phyloP scores from a whole-genome alignment of 2,329 filamentous ascomycete species.

The Diaporthe vaccinii region DNA sequence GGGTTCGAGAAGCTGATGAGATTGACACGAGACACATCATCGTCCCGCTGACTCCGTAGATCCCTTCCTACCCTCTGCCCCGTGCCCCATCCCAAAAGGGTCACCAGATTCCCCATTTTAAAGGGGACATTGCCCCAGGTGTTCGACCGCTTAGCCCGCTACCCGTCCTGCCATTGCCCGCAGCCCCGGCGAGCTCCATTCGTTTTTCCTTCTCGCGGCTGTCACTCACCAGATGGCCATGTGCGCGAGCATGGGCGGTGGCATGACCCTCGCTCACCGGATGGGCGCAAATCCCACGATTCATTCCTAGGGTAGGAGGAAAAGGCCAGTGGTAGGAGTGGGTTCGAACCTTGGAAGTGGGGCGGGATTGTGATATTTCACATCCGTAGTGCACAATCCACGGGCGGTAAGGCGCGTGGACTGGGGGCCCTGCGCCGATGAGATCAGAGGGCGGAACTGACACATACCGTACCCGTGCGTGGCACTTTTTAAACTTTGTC shows the following conservation, averaged over 20 bases:
- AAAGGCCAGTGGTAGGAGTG: background rate
- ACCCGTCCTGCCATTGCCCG: slow-evolving; percentile 19
- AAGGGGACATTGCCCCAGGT: slow-evolving; percentile 23
- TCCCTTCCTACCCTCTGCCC: slow-evolving; percentile 6
- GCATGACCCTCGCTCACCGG: slow-evolving; percentile 28
- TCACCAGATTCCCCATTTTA: slow-evolving; percentile 34
- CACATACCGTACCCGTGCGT: slow-evolving; percentile 28
- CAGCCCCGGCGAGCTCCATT: background rate
- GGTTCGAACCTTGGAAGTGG: slow-evolving; percentile 27
- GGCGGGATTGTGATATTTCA: slow-evolving; percentile 37
- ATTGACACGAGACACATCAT: slow-evolving; percentile 33
- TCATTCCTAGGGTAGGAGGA: slow-evolving; percentile 12
- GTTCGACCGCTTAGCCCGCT: slow-evolving; percentile 33
- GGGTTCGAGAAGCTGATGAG: slow-evolving; percentile 29
- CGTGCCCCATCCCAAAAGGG: slow-evolving; percentile 28
- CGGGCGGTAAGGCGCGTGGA: slow-evolving; percentile 34
- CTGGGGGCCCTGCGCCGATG: slow-evolving; percentile 4
- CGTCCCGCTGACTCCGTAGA: slow-evolving; percentile 32
- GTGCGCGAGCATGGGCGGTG: slow-evolving; percentile 15
- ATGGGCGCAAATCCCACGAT: slow-evolving; percentile 10
- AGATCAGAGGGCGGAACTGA: slow-evolving; percentile 27
- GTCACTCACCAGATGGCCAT: slow-evolving; percentile 18
- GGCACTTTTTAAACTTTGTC: slow-evolving; percentile 7
- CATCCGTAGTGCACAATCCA: slow-evolving; percentile 30
- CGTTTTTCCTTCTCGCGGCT: background rate